Percentiles rank a stretch among this genome's conserved stretches.
phyloP scores from a whole-genome alignment of 2,329 filamentous ascomycete species.

The Penicillium occitanis region DNA sequence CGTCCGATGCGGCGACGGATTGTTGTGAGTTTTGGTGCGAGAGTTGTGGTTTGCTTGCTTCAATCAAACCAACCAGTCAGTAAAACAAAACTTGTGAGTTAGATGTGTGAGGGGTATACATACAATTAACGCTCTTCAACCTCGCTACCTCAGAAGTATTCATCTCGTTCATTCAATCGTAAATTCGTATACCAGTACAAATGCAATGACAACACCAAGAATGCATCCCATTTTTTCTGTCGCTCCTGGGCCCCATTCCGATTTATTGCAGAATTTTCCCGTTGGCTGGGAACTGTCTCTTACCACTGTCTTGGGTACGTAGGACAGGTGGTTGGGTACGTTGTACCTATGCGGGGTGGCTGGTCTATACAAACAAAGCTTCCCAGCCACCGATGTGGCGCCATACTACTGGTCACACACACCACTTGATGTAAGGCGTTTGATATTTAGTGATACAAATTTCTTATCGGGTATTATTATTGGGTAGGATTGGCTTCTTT shows the following conservation, averaged over 20 bases:
- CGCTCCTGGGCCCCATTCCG: background rate
- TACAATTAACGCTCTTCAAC: constrained; percentile 43
- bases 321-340: constrained; percentile 18
- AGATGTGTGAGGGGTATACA: constrained; percentile 26
- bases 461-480: background rate
- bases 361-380: constrained; percentile 15
- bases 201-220: constrained; percentile 15
- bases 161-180: constrained; percentile 28
- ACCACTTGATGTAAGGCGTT: constrained; percentile 15
- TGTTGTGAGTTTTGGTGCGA: constrained; percentile 45
- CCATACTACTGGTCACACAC: constrained; percentile 5
- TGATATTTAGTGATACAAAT: background rate
- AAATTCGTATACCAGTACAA: background rate
- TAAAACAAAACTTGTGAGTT: too few species aligned
- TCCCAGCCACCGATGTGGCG: constrained; percentile 22
- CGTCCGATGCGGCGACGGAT: constrained; percentile 51
- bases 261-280: constrained; percentile 2
- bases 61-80: constrained; percentile 15
- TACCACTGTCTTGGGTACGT: constrained; percentile 11
- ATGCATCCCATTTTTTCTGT: background rate
- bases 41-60: constrained; percentile 48
- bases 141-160: constrained; percentile 29
- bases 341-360: constrained; percentile 12
- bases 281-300: constrained; percentile 4
- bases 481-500: background rate